Percentiles rank a stretch among this genome's conserved stretches.
Evolutionary conservation across 2,329 filamentous ascomycete genomes (phyloP).

Genomic region (Monilinia fructicola): DNA sequence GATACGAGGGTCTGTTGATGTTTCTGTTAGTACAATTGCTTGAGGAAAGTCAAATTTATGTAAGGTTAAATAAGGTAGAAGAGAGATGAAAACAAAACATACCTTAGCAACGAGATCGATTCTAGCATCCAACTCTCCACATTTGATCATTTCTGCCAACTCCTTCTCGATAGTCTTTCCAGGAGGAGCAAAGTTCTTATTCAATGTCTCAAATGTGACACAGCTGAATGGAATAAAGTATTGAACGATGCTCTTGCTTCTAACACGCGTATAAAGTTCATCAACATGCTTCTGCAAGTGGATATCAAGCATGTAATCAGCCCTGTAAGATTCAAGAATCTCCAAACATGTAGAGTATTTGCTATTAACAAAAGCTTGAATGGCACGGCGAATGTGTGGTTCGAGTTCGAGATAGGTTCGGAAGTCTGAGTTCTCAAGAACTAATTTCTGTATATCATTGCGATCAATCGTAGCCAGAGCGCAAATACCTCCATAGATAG

Average conservation of each 20-base stretch:
- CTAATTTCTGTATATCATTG: constrained; percentile 67
- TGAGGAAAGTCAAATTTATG: neutral
- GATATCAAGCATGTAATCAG: constrained; percentile 88
- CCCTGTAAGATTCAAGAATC: constrained; percentile 75
- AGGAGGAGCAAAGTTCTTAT: constrained; percentile 68
- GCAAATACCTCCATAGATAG: constrained; percentile 86
- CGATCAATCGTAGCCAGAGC: constrained; percentile 89
- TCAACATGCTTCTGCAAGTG: constrained; percentile 75
- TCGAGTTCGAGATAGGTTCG: constrained; percentile 88
- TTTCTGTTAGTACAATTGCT: constrained; percentile 24
- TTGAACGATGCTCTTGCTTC: constrained; percentile 88
- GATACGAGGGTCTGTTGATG: constrained; percentile 65
- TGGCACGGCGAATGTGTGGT: constrained; percentile 88
- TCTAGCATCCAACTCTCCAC: constrained; percentile 69
- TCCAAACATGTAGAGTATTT: constrained; percentile 84
- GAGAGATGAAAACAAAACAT: constrained; percentile 32
- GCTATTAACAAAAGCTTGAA: constrained; percentile 84
- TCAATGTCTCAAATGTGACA: constrained; percentile 78
- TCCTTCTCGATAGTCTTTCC: constrained; percentile 69
- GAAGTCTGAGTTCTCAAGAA: constrained; percentile 80
- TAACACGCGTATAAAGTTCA: constrained; percentile 69
- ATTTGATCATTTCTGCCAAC: constrained; percentile 73
- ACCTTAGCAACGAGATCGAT: constrained; percentile 81
- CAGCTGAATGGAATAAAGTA: constrained; percentile 90
- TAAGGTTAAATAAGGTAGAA: neutral